A percentile compares a stretch with the other conserved stretches of the same genome.
These are phyloP conservation scores for Diutina siamensis DNA, from an alignment of 1,139 yeast species.

Conservation along the genomic window DNA sequence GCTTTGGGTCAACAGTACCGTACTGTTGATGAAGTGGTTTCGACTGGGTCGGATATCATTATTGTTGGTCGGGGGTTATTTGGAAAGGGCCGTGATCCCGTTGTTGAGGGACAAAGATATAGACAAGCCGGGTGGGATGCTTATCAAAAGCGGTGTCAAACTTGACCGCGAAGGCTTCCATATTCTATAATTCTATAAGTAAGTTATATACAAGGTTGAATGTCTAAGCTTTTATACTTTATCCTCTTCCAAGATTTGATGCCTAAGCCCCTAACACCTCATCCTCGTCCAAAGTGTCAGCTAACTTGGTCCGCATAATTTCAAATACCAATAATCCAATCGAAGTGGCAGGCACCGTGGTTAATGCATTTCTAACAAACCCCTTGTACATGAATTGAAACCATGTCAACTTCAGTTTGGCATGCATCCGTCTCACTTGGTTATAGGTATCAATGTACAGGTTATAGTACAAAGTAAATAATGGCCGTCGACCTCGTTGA, in stretches of 20 bases:
- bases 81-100: constrained; percentile 92
- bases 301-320: constrained; percentile 49
- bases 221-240: neutral
- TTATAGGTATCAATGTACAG: constrained; percentile 64
- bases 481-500: constrained; percentile 17
- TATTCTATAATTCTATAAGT: neutral
- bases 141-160: constrained; percentile 22
- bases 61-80: constrained; percentile 96
- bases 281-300: constrained; percentile 17
- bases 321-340: constrained; percentile 79
- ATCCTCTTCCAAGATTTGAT: neutral
- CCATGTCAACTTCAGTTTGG: constrained; percentile 46
- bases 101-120: constrained; percentile 77
- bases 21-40: constrained; percentile 73
- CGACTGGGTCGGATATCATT: constrained; percentile 81
- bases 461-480: constrained; percentile 45
- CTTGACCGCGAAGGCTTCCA: too few species aligned
- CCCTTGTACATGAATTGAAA: constrained; percentile 67
- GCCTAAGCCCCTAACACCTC: constrained; percentile 5
- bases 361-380: constrained; percentile 55
- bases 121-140: constrained; percentile 93
- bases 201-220: neutral
- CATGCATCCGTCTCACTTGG: constrained; percentile 44
- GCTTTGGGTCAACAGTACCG: constrained; percentile 94
- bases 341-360: constrained; percentile 80